Conservation (phyloP, 345 rosid species). For the Heritiera fomes region DNA sequence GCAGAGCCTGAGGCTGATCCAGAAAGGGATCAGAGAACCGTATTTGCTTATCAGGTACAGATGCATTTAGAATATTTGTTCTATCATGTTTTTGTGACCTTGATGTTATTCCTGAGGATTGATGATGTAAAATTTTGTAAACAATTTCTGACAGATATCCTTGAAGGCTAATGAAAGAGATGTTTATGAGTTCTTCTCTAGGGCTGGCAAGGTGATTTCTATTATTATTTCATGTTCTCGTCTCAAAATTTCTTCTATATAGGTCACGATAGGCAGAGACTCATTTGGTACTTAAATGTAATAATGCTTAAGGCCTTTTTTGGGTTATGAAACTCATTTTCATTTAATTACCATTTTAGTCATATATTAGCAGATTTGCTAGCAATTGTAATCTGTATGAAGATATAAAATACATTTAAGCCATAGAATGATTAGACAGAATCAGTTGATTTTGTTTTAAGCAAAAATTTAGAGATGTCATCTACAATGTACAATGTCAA, state of each 20-base stretch:
- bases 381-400: not conserved
- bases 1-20: conserved; percentile 95
- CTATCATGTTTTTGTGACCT: not conserved
- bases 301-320: not conserved
- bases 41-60: conserved; percentile 91
- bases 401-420: not conserved
- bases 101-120: conserved; percentile 4
- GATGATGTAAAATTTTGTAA: conserved; percentile 17
- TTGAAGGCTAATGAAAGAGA: conserved; percentile 96
- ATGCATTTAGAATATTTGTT: conserved; percentile 15
- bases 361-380: not conserved
- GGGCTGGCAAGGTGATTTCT: conserved; percentile 88
- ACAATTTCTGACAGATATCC: conserved; percentile 52
- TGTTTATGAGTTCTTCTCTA: conserved; percentile 89
- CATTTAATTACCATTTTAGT: not conserved
- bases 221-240: conserved; percentile 11
- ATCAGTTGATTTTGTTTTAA: not conserved
- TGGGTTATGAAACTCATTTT: not conserved
- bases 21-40: conserved; percentile 98
- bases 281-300: not conserved
- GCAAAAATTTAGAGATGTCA: not conserved
- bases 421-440: not conserved
- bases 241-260: not conserved
- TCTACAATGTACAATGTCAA: not conserved
- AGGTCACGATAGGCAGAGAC: not conserved